These are phyloP conservation scores for Pelargonium cotyledonis DNA, from an alignment of 441 rosid genomes.

Conservation along the genomic window DNA sequence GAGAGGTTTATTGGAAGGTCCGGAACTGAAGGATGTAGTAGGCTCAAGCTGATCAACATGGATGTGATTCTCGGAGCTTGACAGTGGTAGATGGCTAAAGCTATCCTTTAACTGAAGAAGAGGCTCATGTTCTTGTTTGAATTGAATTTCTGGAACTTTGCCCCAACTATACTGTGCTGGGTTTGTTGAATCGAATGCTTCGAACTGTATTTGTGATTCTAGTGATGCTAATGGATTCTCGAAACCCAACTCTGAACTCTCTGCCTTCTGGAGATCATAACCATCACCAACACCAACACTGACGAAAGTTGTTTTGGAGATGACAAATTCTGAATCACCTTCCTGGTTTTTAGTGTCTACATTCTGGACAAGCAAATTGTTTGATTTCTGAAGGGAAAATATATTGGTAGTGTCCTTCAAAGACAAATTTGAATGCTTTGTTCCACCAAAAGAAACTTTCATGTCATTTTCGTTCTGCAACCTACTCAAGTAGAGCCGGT, in stretches of 20 bases:
- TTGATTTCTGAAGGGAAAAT: slow-evolving; percentile 39
- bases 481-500: slow-evolving; percentile 86
- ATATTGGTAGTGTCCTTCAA: slow-evolving; percentile 36
- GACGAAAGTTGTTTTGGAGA: slow-evolving; percentile 32
- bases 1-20: slow-evolving; percentile 31
- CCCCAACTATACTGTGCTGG: slow-evolving; percentile 38
- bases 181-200: slow-evolving; percentile 37
- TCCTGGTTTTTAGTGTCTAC: slow-evolving; percentile 34
- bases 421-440: slow-evolving; percentile 50
- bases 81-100: slow-evolving; percentile 36
- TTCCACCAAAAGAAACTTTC: slow-evolving; percentile 39
- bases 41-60: slow-evolving; percentile 24
- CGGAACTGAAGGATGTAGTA: slow-evolving; percentile 25
- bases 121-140: slow-evolving; percentile 36
- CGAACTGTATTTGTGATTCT: slow-evolving; percentile 30
- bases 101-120: slow-evolving; percentile 32
- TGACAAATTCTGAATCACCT: slow-evolving; percentile 33
- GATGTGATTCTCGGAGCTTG: slow-evolving; percentile 28
- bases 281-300: too few species aligned
- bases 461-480: slow-evolving; percentile 63
- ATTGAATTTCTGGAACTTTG: slow-evolving; percentile 39
- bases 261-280: slow-evolving; percentile 31
- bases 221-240: slow-evolving; percentile 31
- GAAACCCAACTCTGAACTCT: slow-evolving; percentile 35
- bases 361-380: slow-evolving; percentile 34